Evolutionary conservation across 345 rosid genomes (phyloP).

Genomic region (Linum lewisii): DNA sequence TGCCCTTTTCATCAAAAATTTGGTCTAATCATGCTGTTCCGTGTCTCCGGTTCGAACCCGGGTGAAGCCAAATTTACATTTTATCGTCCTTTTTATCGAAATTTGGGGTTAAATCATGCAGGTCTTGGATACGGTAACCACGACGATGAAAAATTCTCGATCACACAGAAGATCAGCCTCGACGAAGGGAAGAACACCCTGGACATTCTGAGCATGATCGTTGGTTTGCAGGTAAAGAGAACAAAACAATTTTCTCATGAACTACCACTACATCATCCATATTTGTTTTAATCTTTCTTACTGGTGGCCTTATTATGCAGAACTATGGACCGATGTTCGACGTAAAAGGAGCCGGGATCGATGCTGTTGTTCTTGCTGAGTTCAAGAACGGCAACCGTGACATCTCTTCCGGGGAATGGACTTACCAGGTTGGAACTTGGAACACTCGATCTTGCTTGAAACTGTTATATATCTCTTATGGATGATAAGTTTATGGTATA

Average conservation of each 20-base stretch:
- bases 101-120: slow-evolving; percentile 8
- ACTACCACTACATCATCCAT: not conserved
- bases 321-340: slow-evolving; percentile 64
- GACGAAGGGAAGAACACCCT: slow-evolving; percentile 41
- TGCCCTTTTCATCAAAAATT: too few relatives aligned
- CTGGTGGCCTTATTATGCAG: slow-evolving; percentile 14
- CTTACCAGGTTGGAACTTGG: slow-evolving; percentile 38
- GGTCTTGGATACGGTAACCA: slow-evolving; percentile 52
- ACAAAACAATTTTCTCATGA: not conserved
- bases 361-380: slow-evolving; percentile 24
- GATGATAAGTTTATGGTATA: not conserved
- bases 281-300: not conserved
- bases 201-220: slow-evolving; percentile 49
- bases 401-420: slow-evolving; percentile 39
- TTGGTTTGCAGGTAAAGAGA: slow-evolving; percentile 43
- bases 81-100: too few relatives aligned
- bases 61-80: too few relatives aligned
- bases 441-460: not conserved
- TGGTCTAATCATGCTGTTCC: too few relatives aligned
- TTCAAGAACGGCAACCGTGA: slow-evolving; percentile 17
- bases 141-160: slow-evolving; percentile 35
- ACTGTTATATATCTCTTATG: not conserved
- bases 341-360: slow-evolving; percentile 43
- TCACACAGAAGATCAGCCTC: slow-evolving; percentile 31
- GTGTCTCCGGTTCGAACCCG: too few relatives aligned